Evolutionary conservation across 352 stramenopile species (phyloP), one percentile per base, ranked within the genome.

Genomic region (Aphanomyces cochlioides): DNA sequence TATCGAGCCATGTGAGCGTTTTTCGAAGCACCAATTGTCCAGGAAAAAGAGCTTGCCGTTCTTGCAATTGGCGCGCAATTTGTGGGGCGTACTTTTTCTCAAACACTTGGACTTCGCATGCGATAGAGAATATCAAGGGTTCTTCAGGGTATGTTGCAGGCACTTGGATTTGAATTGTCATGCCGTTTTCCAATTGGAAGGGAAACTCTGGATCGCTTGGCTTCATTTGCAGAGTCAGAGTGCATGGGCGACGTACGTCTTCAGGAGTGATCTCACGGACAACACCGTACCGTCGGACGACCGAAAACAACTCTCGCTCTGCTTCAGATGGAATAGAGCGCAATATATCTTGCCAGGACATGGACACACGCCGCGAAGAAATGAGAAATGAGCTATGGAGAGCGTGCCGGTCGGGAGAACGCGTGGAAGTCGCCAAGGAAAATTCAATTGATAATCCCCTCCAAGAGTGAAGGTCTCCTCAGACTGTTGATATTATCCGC

Each of bases 1-100:
- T 95, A 64, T 95, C 87, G 60, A 95, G 79, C 83, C 85, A 93
- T 34, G 85, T 95, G 53, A 95, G 72, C 56, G 92, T 59, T 60
- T 87, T 92, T 60, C 87, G 78, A 36, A 95, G 73, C 3, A 76
- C 75, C 36, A 83, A 84, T 8, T 75, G 75, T 39, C 82, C 81
- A n/a, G 76, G 50, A 36, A 88, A 59, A n/a, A 84, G 54, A 4
- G 73, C 58, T 28, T 82, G 81, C 45, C 75, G 74, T 13, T 60
- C 67, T 28, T 76, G 64, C 28, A 90, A 77, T 0, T 77, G 83
- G 7, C 15, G 48, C 21, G 64, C 64, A 19, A 70, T 63, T 77
- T 81, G 34, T 90, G 38, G 17, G 66, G 74, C 10, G 43, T 40
- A 37, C 88, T 73, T 59, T 7, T 8, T 34, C 54, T 90, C 78